A percentile compares a stretch with the other conserved stretches of the same genome.
Evolutionary conservation across 176 grass and related monocot species (phyloP).

Genomic region (Alloteropsis semialata): DNA sequence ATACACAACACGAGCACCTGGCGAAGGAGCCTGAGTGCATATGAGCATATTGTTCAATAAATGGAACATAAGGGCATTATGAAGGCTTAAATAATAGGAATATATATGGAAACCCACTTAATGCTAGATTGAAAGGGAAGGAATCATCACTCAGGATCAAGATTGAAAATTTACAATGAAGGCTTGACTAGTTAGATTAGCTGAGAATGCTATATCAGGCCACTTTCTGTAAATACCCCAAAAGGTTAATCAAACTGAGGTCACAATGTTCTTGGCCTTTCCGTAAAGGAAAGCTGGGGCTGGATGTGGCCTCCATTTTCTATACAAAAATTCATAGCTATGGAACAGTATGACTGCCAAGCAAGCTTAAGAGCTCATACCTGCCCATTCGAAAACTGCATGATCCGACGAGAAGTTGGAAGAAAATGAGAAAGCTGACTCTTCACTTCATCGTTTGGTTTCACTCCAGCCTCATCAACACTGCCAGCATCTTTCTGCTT

Average conservation of each 20-base stretch:
- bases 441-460: slow-evolving; percentile 48
- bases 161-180: slow-evolving; percentile 5
- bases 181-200: neutral
- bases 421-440: slow-evolving; percentile 87
- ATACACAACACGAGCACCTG: slow-evolving; percentile 84
- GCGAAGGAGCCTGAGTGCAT: slow-evolving; percentile 66
- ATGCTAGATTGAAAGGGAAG: neutral
- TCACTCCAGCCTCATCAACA: slow-evolving; percentile 33
- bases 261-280: neutral
- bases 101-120: neutral
- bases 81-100: slow-evolving; percentile 9
- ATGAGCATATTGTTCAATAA: slow-evolving; percentile 54
- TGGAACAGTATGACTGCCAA: neutral
- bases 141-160: neutral
- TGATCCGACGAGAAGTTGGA: slow-evolving; percentile 82
- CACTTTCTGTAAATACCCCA: neutral
- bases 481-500: slow-evolving; percentile 35
- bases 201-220: neutral
- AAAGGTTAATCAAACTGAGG: slow-evolving; percentile 9
- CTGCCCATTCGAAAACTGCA: slow-evolving; percentile 94
- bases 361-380: slow-evolving; percentile 35
- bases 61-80: slow-evolving; percentile 12
- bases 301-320: neutral
- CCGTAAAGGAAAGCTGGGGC: neutral
- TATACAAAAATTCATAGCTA: neutral